Base-by-base conservation (phyloP, 148 eudicot genomes). In the Polygonum aviculare region DNA sequence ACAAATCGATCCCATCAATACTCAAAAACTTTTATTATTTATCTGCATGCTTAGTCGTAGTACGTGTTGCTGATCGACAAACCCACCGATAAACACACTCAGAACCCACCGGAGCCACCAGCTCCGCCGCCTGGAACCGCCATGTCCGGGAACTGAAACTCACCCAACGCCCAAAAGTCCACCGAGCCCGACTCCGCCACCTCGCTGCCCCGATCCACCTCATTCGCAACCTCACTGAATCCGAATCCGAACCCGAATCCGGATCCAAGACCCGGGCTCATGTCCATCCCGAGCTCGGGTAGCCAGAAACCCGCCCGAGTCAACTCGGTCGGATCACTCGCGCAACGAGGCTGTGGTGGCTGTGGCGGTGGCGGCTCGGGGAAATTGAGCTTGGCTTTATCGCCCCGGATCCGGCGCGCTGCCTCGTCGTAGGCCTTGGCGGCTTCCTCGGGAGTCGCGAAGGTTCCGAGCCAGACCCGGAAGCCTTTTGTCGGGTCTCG, bases 381-480 rank as follows among this genome's bases (percentile, higher is more conserved):
- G 69, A 83, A 83, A 59, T 83, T 83, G 63, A 80, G 81, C 79
- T 83, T 86, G 26, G 88, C 88, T 47, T 80, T 83, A 14, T 78
- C 70, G 3, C 88, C 88, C 21, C 84, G 82, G 74, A 86, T 80
- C 72, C 75, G 79, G 73, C 77, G 74, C 44, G 88, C 88, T 31
- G 85, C 88, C 2, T 41, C 79, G 77, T 86, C 88, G 79, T 86
- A 86, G 15, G 88, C 88, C 39, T 78, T 36, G 38, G 86, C 86
- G 14, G 88, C 88, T 11, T 74, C 88, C 76, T 83, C 86, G 49
- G 88, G 82, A 5, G 88, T 86, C 74, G 79, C 79, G 76, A 81
- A 86, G 22, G 88, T 86, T 10, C 88, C 88, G 4, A 86, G 84
- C 86, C 88, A 86, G 49, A 79, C 77, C 55, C 88, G 82, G 18